A percentile compares a stretch with the other conserved stretches of the same genome.
These are phyloP conservation scores for Heimioporus retisporus DNA, from an alignment of 1,284 basidiomycete species.

Conservation along the genomic window DNA sequence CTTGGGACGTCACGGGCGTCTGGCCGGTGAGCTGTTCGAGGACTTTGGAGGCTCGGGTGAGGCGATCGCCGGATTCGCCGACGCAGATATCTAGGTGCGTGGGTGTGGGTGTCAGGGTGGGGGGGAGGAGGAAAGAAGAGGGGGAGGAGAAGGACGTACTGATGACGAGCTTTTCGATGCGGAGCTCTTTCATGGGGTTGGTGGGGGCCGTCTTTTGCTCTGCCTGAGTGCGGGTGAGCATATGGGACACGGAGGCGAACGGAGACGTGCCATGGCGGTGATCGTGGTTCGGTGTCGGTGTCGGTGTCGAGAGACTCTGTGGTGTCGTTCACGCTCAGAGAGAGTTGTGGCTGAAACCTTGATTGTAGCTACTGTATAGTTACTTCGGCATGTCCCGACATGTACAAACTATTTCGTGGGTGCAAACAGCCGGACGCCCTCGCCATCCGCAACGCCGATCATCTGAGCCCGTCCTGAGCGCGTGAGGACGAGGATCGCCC, in stretches of 20 bases:
- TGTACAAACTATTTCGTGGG: slow-evolving; percentile 34
- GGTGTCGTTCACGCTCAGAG: slow-evolving; percentile 39
- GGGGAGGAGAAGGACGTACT: slow-evolving; percentile 68
- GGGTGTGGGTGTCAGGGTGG: slow-evolving; percentile 5
- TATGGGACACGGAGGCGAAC: background rate
- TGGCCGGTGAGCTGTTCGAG: slow-evolving; percentile 99
- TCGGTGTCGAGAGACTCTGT: slow-evolving; percentile 12
- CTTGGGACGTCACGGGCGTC: slow-evolving; percentile 98
- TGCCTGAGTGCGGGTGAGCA: slow-evolving; percentile 61
- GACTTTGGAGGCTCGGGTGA: slow-evolving; percentile 99
- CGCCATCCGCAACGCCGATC: slow-evolving; percentile 79
- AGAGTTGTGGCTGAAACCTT: slow-evolving; percentile 60
- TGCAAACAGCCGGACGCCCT: slow-evolving; percentile 79
- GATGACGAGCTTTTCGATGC: slow-evolving; percentile 99
- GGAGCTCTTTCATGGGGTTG: slow-evolving; percentile 97
- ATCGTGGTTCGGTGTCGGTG: slow-evolving; percentile 40
- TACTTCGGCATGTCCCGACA: slow-evolving; percentile 34
- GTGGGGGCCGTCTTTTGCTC: slow-evolving; percentile 90
- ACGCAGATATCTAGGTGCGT: slow-evolving; percentile 92
- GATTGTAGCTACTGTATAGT: slow-evolving; percentile 46
- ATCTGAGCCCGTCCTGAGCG: slow-evolving; percentile 77
- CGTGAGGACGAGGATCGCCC: slow-evolving; percentile 69
- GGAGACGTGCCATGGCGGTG: slow-evolving; percentile 40
- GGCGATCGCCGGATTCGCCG: slow-evolving; percentile 99
- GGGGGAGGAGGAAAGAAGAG: background rate